phyloP scores from a whole-genome alignment of 179 eudicot species.

The Vitellaria paradoxa region DNA sequence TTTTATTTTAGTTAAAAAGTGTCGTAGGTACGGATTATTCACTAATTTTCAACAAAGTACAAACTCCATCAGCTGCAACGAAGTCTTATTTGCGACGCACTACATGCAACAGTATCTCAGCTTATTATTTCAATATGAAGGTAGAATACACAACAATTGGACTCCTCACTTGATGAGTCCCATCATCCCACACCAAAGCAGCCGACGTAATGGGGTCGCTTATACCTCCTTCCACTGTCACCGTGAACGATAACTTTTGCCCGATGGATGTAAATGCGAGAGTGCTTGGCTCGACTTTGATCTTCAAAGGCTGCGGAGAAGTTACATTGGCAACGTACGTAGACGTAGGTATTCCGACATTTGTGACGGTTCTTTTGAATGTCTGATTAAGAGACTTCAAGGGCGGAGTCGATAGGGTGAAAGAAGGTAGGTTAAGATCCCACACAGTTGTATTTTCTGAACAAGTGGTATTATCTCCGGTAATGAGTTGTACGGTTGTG shows the following conservation, averaged over 20 bases:
- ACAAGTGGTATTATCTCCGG: constrained; percentile 13
- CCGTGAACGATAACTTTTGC: constrained; percentile 7
- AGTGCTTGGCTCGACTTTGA: constrained; percentile 19
- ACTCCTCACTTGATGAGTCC: constrained; percentile 29
- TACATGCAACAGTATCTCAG: no score
- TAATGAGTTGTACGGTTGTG: background rate
- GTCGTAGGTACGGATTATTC: no score
- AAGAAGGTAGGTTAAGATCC: constrained; percentile 32
- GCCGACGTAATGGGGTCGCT: constrained; percentile 7
- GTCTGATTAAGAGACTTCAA: background rate
- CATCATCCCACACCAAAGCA: constrained; percentile 34
- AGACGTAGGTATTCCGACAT: constrained; percentile 25
- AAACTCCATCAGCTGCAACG: no score
- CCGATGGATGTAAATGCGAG: constrained; percentile 18
- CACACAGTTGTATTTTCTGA: constrained; percentile 1
- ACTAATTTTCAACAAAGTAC: no score
- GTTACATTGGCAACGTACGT: constrained; percentile 14
- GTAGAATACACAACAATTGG: constrained; percentile 23
- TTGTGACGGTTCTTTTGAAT: constrained; percentile 24
- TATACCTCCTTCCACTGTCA: background rate
- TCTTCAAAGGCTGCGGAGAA: background rate
- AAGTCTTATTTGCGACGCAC: no score
- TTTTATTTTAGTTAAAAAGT: no score
- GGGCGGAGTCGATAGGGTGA: constrained; percentile 1
- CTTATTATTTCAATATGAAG: no score